Conservation (phyloP, 352 stramenopile species). For the Halophytophthora batemanensis region DNA sequence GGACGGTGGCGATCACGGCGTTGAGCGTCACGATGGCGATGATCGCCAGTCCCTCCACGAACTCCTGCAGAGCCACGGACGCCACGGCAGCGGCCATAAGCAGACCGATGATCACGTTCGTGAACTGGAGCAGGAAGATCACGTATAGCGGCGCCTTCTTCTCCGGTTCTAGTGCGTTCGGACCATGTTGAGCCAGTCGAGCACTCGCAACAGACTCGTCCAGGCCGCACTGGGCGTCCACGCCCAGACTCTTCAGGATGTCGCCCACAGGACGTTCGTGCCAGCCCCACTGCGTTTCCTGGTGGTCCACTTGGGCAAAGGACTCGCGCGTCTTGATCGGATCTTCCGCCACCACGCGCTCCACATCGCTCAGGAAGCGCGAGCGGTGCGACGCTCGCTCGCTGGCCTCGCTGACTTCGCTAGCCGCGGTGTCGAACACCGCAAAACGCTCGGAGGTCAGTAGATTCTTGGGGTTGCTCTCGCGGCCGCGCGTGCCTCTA, state of each 20-base stretch:
- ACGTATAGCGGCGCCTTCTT: slow-evolving; percentile 51
- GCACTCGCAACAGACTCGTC: slow-evolving; percentile 23
- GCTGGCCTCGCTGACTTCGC: slow-evolving; percentile 13
- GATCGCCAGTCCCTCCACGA: slow-evolving; percentile 66
- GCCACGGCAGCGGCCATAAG: slow-evolving; percentile 57
- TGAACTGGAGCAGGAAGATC: slow-evolving; percentile 76
- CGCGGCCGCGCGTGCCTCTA: slow-evolving; percentile 38
- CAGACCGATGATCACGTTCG: slow-evolving; percentile 74
- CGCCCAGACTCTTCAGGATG: slow-evolving; percentile 43
- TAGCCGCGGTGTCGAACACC: slow-evolving; percentile 10
- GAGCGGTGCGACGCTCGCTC: slow-evolving; percentile 36
- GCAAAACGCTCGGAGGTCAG: slow-evolving; percentile 10
- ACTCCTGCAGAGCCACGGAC: slow-evolving; percentile 66
- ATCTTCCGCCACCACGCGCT: slow-evolving; percentile 44
- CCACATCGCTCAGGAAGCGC: slow-evolving; percentile 60
- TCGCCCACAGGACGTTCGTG: slow-evolving; percentile 40
- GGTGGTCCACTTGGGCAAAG: slow-evolving; percentile 44
- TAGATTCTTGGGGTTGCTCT: slow-evolving; percentile 23
- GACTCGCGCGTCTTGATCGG: slow-evolving; percentile 53
- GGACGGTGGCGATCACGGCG: slow-evolving; percentile 61
- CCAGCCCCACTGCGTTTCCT: slow-evolving; percentile 48
- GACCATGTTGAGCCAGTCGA: slow-evolving; percentile 39
- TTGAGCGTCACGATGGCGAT: slow-evolving; percentile 74
- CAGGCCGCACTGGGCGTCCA: slow-evolving; percentile 38
- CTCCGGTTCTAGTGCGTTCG: slow-evolving; percentile 52